Evolutionary conservation across 768 basidiomycete species (phyloP).

Genomic region (Pulveroboletus ravenelii): DNA sequence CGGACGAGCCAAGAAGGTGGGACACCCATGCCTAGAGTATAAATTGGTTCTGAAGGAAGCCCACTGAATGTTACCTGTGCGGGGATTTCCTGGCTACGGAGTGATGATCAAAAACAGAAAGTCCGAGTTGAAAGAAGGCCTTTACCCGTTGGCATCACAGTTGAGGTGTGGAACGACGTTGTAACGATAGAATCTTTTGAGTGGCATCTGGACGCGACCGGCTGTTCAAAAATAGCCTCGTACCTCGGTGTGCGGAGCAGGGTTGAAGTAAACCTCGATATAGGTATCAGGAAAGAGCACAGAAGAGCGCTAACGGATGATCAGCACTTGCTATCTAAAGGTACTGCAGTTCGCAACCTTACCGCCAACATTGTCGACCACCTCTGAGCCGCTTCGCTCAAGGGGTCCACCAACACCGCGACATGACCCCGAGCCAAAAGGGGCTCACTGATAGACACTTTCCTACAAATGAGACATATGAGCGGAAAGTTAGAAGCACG

Average conservation of each 20-base stretch:
- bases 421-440: constrained; percentile 64
- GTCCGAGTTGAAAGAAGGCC: background rate
- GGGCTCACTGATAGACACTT: constrained; percentile 66
- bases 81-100: constrained; percentile 51
- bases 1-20: constrained; percentile 91
- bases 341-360: constrained; percentile 7
- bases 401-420: constrained; percentile 73
- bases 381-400: constrained; percentile 79
- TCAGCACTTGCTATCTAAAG: background rate
- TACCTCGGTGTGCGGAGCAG: constrained; percentile 64
- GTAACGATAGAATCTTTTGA: constrained; percentile 92
- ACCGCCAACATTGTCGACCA: constrained; percentile 82
- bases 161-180: constrained; percentile 50
- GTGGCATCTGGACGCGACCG: constrained; percentile 54
- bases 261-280: constrained; percentile 79
- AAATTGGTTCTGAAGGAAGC: constrained; percentile 82
- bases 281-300: constrained; percentile 58
- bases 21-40: constrained; percentile 91
- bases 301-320: constrained; percentile 8
- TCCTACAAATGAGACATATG: constrained; percentile 36
- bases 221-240: constrained; percentile 10
- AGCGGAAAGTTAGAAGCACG: background rate
- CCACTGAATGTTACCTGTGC: constrained; percentile 60
- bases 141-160: constrained; percentile 70
- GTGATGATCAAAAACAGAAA: background rate